These are phyloP conservation scores for Ganoderma meredithae DNA, from an alignment of 1,284 basidiomycete genomes.

Conservation along the genomic window DNA sequence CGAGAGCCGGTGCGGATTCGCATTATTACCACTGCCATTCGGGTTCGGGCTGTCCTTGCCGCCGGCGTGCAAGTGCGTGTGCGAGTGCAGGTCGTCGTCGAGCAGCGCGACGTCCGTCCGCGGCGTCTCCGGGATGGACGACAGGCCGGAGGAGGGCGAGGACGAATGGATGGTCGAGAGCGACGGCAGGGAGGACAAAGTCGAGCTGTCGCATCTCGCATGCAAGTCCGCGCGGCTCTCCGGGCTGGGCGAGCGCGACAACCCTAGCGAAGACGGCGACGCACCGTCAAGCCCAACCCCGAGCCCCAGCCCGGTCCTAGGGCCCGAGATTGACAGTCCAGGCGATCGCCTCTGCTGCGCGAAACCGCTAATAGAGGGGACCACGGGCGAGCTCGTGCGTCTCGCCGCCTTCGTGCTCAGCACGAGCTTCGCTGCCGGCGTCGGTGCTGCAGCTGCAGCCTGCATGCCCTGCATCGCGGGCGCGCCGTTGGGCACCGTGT, in stretches of 20 bases:
- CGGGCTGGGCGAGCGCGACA: slow-evolving; percentile 20
- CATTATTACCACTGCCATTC: not conserved
- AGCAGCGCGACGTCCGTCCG: slow-evolving; percentile 21
- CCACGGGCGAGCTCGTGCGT: slow-evolving; percentile 40
- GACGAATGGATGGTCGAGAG: slow-evolving; percentile 38
- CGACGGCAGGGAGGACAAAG: slow-evolving; percentile 35
- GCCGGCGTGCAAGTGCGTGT: not conserved
- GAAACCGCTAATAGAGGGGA: slow-evolving; percentile 24
- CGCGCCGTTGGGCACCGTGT: slow-evolving; percentile 37
- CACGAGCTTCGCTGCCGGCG: not conserved
- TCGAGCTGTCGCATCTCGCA: slow-evolving; percentile 31
- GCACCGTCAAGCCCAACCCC: slow-evolving; percentile 7
- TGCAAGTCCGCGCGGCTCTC: slow-evolving; percentile 20
- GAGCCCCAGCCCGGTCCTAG: slow-evolving; percentile 15
- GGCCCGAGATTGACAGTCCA: not conserved
- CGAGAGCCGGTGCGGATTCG: slow-evolving; percentile 42
- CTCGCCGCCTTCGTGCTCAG: slow-evolving; percentile 29
- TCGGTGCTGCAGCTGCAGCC: not conserved
- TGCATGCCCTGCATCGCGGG: not conserved
- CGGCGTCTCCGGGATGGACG: slow-evolving; percentile 39
- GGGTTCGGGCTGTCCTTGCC: not conserved
- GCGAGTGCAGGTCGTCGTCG: slow-evolving; percentile 9
- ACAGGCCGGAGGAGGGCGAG: slow-evolving; percentile 38
- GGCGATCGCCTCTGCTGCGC: not conserved
- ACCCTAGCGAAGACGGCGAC: not conserved